Conservation (phyloP, 1,139 yeast species). For the Geotrichum cucujoidarum region DNA sequence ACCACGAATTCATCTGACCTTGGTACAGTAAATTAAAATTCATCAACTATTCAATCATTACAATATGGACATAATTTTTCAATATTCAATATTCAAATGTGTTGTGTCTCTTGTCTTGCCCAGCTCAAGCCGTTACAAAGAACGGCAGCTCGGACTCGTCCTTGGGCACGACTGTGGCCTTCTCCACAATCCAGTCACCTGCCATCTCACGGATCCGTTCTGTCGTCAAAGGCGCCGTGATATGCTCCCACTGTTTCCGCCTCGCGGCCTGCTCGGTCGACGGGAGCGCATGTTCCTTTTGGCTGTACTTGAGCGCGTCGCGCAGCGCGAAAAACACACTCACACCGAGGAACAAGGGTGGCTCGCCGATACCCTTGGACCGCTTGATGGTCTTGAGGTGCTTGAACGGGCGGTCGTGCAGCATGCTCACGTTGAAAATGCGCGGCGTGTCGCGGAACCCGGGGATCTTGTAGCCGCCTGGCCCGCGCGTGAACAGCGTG, state of each 20-base stretch:
- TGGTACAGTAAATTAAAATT: too few relatives aligned
- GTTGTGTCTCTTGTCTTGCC: too few relatives aligned
- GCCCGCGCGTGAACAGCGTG: constrained; percentile 43
- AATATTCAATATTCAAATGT: too few relatives aligned
- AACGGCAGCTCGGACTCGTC: constrained; percentile 34
- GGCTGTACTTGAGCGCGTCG: constrained; percentile 34
- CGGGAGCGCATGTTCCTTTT: background rate
- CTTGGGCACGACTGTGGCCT: constrained; percentile 36
- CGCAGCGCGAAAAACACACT: constrained; percentile 43
- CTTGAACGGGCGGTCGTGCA: constrained; percentile 40
- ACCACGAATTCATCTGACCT: too few relatives aligned
- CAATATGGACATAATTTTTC: too few relatives aligned
- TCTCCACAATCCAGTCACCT: constrained; percentile 37
- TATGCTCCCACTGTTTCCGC: constrained; percentile 22
- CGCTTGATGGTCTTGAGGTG: constrained; percentile 43
- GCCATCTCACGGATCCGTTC: constrained; percentile 41
- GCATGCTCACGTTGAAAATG: constrained; percentile 40
- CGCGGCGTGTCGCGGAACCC: constrained; percentile 46
- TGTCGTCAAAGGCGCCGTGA: constrained; percentile 39
- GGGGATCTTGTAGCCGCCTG: constrained; percentile 47
- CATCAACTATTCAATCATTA: too few relatives aligned
- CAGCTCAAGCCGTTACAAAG: constrained; percentile 37
- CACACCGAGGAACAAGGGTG: constrained; percentile 44
- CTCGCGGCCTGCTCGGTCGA: background rate
- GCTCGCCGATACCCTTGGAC: constrained; percentile 47